A percentile compares a stretch with the other conserved stretches of the same genome.
phyloP scores from a whole-genome alignment of 176 grass and related monocot species.

The Zoysia japonica region DNA sequence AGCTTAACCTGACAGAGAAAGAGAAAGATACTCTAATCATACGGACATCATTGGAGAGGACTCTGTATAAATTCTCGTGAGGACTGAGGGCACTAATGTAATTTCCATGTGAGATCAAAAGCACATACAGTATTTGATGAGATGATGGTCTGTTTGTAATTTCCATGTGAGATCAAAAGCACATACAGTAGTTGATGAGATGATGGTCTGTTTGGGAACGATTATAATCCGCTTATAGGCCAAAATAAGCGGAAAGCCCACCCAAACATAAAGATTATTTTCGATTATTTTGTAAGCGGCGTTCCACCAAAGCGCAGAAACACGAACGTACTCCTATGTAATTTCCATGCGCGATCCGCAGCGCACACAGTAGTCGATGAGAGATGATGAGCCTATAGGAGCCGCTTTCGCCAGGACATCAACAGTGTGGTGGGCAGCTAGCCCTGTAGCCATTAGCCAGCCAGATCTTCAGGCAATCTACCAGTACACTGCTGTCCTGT shows the following conservation, averaged over 20 bases:
- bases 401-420: constrained; percentile 11
- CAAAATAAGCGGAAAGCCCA: too few relatives aligned
- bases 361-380: too few relatives aligned
- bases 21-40: too few relatives aligned
- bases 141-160: background rate
- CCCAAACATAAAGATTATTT: too few relatives aligned
- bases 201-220: too few relatives aligned
- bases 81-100: background rate
- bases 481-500: background rate
- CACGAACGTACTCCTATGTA: background rate
- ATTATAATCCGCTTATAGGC: too few relatives aligned
- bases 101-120: background rate
- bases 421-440: background rate
- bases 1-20: too few relatives aligned
- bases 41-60: background rate
- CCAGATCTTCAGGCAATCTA: constrained; percentile 23
- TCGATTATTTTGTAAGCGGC: too few relatives aligned
- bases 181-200: too few relatives aligned
- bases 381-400: background rate
- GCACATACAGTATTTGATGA: too few relatives aligned
- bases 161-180: background rate
- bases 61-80: constrained; percentile 2
- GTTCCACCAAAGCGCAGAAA: too few relatives aligned
- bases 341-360: background rate
- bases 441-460: background rate